Conservation (phyloP, 768 basidiomycete species). For the Xanthoconium stramineum region DNA sequence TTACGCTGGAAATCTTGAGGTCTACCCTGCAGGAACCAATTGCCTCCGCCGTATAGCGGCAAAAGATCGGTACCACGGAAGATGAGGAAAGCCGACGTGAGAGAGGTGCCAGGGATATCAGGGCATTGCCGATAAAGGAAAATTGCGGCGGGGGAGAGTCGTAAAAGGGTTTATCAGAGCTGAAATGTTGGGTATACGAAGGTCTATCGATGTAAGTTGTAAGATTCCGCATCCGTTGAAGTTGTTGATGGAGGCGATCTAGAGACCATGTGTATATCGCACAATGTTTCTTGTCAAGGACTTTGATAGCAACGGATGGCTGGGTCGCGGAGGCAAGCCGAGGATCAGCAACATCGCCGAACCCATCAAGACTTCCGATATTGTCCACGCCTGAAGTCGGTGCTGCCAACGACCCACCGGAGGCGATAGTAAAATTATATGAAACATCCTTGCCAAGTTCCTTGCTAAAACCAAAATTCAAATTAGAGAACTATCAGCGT, state of each 20-base stretch:
- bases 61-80: slow-evolving; percentile 85
- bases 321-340: slow-evolving; percentile 69
- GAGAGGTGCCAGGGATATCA: slow-evolving; percentile 79
- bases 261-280: slow-evolving; percentile 92
- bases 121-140: slow-evolving; percentile 88
- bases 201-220: slow-evolving; percentile 89
- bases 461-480: slow-evolving; percentile 47
- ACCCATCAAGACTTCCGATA: slow-evolving; percentile 83
- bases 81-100: slow-evolving; percentile 71
- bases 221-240: slow-evolving; percentile 91
- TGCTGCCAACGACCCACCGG: slow-evolving; percentile 72
- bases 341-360: slow-evolving; percentile 90
- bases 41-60: slow-evolving; percentile 90
- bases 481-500: slow-evolving; percentile 4
- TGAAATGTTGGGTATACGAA: slow-evolving; percentile 92
- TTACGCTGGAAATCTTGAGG: slow-evolving; percentile 74
- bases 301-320: slow-evolving; percentile 85
- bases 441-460: slow-evolving; percentile 83
- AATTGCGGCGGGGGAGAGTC: slow-evolving; percentile 84
- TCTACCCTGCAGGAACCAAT: slow-evolving; percentile 92
- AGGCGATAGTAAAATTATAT: slow-evolving; percentile 92
- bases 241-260: slow-evolving; percentile 81
- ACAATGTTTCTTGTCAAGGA: slow-evolving; percentile 83
- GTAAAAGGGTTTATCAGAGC: slow-evolving; percentile 90
- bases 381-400: slow-evolving; percentile 83